Conservation (phyloP, 2,329 filamentous ascomycete species). For the Scedosporium boydii region DNA sequence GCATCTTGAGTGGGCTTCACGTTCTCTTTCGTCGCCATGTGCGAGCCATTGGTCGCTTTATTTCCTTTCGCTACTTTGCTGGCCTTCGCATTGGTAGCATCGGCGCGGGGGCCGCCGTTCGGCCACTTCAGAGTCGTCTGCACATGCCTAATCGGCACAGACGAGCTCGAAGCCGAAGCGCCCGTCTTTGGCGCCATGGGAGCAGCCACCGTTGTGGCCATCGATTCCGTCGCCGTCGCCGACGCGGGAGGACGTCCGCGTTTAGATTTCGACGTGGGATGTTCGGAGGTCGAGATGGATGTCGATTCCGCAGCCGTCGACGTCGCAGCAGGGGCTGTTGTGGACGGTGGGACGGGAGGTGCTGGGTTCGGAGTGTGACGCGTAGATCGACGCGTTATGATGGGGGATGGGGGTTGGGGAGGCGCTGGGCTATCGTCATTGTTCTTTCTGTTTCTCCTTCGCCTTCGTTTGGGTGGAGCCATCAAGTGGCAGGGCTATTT, state of each 20-base stretch:
- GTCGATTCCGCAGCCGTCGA: neutral
- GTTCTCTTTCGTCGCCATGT: neutral
- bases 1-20: conserved; percentile 3
- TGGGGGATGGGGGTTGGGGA: neutral
- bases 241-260: neutral
- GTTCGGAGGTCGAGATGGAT: conserved; percentile 14
- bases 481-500: neutral
- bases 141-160: conserved; percentile 6
- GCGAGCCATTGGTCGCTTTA: conserved; percentile 20
- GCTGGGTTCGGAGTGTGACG: conserved; percentile 23
- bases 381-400: conserved; percentile 15
- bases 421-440: neutral
- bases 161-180: neutral
- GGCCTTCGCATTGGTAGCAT: conserved; percentile 21
- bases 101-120: conserved; percentile 13
- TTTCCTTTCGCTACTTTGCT: conserved; percentile 28
- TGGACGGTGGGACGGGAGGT: conserved; percentile 20
- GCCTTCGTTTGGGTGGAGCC: conserved; percentile 1
- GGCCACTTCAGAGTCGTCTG: conserved; percentile 14
- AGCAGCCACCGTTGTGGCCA: conserved; percentile 7
- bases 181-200: conserved; percentile 13
- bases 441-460: conserved; percentile 2
- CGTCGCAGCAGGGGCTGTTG: conserved; percentile 14
- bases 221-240: conserved; percentile 2
- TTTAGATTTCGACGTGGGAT: neutral